phyloP scores from a whole-genome alignment of 2,329 filamentous ascomycete species.

The Botrytis fabae region DNA sequence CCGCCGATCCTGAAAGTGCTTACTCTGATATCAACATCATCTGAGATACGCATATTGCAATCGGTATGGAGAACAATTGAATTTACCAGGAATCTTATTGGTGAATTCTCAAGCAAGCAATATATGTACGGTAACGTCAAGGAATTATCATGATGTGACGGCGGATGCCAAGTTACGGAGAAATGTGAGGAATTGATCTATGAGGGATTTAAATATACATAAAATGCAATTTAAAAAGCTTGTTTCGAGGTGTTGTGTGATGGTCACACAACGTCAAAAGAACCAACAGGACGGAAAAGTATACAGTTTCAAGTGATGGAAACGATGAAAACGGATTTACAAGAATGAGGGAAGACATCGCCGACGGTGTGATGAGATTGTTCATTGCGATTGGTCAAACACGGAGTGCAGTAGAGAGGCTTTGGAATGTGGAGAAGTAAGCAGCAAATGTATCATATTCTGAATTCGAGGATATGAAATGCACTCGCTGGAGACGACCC shows the following conservation, averaged over 20 bases:
- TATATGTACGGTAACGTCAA: not conserved
- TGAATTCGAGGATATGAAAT: not conserved
- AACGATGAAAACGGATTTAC: not conserved
- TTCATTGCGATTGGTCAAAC: not conserved
- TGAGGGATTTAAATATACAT: conserved; percentile 16
- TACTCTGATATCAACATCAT: conserved; percentile 13
- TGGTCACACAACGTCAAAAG: not conserved
- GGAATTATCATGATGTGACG: not conserved
- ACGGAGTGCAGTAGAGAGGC: not conserved
- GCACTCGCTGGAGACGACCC: not conserved
- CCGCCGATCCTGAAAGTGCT: not conserved
- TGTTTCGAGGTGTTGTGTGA: conserved; percentile 6
- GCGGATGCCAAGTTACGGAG: conserved; percentile 1
- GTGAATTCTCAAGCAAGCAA: conserved; percentile 5
- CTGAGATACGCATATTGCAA: not conserved
- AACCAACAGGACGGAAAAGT: not conserved
- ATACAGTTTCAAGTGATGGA: not conserved
- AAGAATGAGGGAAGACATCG: not conserved
- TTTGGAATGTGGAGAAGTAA: not conserved
- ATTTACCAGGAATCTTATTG: not conserved
- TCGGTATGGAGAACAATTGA: not conserved
- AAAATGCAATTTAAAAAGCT: conserved; percentile 14
- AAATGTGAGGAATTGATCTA: conserved; percentile 6
- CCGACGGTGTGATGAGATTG: conserved; percentile 3
- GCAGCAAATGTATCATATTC: not conserved